Conservation (phyloP, 352 stramenopile species). For the Pythium sp. region DNA sequence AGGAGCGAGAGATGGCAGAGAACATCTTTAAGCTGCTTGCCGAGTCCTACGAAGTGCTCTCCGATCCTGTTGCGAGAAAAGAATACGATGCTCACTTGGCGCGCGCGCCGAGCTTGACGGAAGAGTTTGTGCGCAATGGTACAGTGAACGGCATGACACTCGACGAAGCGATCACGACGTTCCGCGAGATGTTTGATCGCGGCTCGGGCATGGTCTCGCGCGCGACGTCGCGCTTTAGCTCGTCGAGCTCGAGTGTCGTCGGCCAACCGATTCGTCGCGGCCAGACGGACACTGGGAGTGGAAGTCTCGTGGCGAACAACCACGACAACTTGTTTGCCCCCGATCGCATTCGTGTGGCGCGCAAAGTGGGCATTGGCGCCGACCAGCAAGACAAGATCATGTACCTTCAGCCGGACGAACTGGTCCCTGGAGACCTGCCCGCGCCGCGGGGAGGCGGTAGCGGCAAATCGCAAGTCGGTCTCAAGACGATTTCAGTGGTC, state of each 20-base stretch:
- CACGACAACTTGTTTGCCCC: conserved; percentile 82
- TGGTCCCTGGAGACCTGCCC: conserved; percentile 54
- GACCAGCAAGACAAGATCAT: conserved; percentile 66
- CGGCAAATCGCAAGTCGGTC: conserved; percentile 19
- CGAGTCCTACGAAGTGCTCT: conserved; percentile 81
- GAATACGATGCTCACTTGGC: conserved; percentile 65
- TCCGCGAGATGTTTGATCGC: conserved; percentile 73
- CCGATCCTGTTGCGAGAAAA: conserved; percentile 53
- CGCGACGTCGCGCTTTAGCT: conserved; percentile 60
- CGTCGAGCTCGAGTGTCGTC: conserved; percentile 67
- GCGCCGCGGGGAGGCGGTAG: conserved; percentile 21
- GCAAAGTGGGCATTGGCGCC: conserved; percentile 53
- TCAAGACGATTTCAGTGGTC: conserved; percentile 63
- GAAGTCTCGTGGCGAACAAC: conserved; percentile 62
- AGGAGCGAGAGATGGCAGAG: conserved; percentile 68
- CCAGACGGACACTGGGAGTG: conserved; percentile 26
- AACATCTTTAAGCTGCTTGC: conserved; percentile 83
- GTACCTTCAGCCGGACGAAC: conserved; percentile 78
- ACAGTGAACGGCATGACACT: conserved; percentile 83
- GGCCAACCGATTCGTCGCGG: conserved; percentile 45
- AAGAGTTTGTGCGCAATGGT: conserved; percentile 76
- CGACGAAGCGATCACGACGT: conserved; percentile 80
- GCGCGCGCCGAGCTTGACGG: conserved; percentile 43
- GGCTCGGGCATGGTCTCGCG: conserved; percentile 52
- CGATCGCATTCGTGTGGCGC: conserved; percentile 64